Evolutionary conservation across 1,139 yeast genomes (phyloP).

Genomic region (Hansenula lynferdii): DNA sequence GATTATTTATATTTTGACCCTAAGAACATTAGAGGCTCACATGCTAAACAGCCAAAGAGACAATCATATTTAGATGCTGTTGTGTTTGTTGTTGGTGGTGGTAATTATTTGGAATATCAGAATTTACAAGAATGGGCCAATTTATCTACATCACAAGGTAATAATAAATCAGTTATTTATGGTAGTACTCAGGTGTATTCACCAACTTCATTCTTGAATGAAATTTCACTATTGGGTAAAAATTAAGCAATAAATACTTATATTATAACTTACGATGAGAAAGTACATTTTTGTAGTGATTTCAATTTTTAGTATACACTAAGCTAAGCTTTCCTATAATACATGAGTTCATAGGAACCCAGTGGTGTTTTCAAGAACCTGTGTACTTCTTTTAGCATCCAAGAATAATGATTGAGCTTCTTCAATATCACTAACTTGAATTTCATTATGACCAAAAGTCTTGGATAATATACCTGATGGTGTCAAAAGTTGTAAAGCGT

Average conservation of each 20-base stretch:
- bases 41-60: constrained; percentile 83
- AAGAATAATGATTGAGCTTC: constrained; percentile 84
- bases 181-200: constrained; percentile 84
- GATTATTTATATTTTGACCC: constrained; percentile 92
- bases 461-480: constrained; percentile 86
- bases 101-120: constrained; percentile 90
- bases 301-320: too few relatives aligned
- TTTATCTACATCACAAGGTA: constrained; percentile 29
- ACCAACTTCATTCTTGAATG: constrained; percentile 71
- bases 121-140: constrained; percentile 88
- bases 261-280: too few relatives aligned
- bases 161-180: constrained; percentile 54
- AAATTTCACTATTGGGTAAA: constrained; percentile 58
- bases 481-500: constrained; percentile 83
- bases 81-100: constrained; percentile 95
- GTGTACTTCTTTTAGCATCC: constrained; percentile 84
- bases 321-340: too few relatives aligned
- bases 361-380: constrained; percentile 49
- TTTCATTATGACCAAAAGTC: constrained; percentile 67
- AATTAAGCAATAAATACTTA: too few relatives aligned
- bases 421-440: constrained; percentile 67
- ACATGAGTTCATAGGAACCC: constrained; percentile 20
- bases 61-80: constrained; percentile 75
- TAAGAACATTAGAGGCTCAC: constrained; percentile 77
- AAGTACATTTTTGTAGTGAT: too few relatives aligned